phyloP scores from a whole-genome alignment of 495 filamentous ascomycete genomes.

The Halenospora varia region DNA sequence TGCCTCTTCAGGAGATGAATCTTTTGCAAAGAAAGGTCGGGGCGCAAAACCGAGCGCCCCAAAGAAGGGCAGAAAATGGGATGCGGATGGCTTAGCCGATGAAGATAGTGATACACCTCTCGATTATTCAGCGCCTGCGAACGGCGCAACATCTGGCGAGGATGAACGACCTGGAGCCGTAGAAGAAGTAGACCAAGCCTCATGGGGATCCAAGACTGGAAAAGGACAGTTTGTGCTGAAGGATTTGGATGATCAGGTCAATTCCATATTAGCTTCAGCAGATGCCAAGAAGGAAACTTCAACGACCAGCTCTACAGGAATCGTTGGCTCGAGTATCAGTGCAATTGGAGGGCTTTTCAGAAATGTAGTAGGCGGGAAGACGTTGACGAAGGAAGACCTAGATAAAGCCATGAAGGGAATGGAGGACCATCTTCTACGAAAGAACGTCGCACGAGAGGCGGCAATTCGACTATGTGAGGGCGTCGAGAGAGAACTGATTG shows the following conservation, averaged over 20 bases:
- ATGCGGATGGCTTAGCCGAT: conserved; percentile 81
- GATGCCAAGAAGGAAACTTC: conserved; percentile 33
- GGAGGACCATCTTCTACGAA: conserved; percentile 91
- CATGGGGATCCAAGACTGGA: conserved; percentile 78
- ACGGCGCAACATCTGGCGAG: conserved; percentile 47
- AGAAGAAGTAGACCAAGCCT: conserved; percentile 69
- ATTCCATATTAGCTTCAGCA: conserved; percentile 66
- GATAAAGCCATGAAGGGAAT: conserved; percentile 90
- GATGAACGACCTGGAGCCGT: conserved; percentile 46
- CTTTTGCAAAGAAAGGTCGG: conserved; percentile 44
- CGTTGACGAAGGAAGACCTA: conserved; percentile 78
- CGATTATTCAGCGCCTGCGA: conserved; percentile 75
- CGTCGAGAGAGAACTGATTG: conserved; percentile 82
- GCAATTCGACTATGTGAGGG: conserved; percentile 88
- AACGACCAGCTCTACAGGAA: conserved; percentile 41
- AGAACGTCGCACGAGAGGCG: conserved; percentile 95
- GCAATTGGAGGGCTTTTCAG: conserved; percentile 83
- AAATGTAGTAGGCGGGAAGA: conserved; percentile 92
- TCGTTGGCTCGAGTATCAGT: conserved; percentile 73
- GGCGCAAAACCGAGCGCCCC: conserved; percentile 43
- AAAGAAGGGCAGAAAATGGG: conserved; percentile 89
- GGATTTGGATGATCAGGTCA: conserved; percentile 90
- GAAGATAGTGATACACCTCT: conserved; percentile 77
- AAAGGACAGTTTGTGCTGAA: conserved; percentile 93
- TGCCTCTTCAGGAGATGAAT: conserved; percentile 82